A percentile compares a stretch with the other conserved stretches of the same genome.
Conservation (phyloP, 768 basidiomycete species). For the Pisolithus microcarpus region DNA sequence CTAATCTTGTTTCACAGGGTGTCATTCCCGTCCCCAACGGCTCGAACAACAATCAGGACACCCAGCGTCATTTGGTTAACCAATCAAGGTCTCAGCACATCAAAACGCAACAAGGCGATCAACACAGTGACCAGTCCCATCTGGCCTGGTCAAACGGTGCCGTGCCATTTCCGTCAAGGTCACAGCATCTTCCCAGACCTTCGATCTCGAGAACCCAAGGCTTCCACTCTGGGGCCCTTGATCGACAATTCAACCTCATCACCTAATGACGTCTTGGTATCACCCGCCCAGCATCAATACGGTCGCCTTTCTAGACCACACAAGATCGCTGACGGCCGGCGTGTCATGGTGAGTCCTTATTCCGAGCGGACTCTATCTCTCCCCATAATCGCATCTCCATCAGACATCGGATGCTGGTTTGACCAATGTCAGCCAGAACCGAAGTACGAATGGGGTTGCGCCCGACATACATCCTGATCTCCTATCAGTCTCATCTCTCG, state of each 20-base stretch:
- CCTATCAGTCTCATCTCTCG: constrained; percentile 13
- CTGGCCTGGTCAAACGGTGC: constrained; percentile 21
- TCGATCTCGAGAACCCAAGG: constrained; percentile 26
- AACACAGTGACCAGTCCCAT: constrained; percentile 15
- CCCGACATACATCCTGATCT: constrained; percentile 11
- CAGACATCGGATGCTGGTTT: constrained; percentile 17
- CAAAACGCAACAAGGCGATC: constrained; percentile 13
- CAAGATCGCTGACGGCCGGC: constrained; percentile 9
- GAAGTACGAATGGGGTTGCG: constrained; percentile 5
- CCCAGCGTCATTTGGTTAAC: constrained; percentile 20
- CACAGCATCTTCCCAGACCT: constrained; percentile 21
- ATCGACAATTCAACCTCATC: constrained; percentile 21
- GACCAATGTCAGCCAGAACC: constrained; percentile 9
- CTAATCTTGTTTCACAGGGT: constrained; percentile 54
- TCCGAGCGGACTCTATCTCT: not conserved
- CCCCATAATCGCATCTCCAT: not conserved
- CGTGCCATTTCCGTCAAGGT: constrained; percentile 13
- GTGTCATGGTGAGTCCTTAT: constrained; percentile 11
- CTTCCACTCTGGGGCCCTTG: constrained; percentile 12
- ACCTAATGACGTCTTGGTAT: constrained; percentile 10
- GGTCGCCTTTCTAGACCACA: constrained; percentile 5
- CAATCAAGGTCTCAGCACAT: constrained; percentile 12
- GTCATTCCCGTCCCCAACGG: constrained; percentile 36
- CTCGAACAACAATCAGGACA: constrained; percentile 32
- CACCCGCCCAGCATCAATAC: constrained; percentile 8